Evolutionary conservation across 805 yeast species (phyloP).

Genomic region (Priceomyces fermenticarens): DNA sequence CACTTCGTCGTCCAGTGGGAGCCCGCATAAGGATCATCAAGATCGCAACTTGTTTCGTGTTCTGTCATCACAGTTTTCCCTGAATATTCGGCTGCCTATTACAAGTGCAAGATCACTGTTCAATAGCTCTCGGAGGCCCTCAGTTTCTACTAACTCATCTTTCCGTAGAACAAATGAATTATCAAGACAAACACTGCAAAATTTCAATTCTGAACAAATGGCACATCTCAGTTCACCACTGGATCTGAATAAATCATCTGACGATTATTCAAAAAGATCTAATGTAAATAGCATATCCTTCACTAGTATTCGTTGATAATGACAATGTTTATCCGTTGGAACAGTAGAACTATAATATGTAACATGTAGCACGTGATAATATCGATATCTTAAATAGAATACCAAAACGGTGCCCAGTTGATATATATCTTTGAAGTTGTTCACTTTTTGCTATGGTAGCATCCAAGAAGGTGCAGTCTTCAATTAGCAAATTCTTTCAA

Average conservation of each 20-base stretch:
- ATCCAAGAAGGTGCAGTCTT: conserved; percentile 9
- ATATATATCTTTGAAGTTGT: too few relatives aligned
- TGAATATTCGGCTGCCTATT: conserved; percentile 16
- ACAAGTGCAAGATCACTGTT: conserved; percentile 18
- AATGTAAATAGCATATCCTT: conserved; percentile 21
- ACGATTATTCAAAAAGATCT: conserved; percentile 10
- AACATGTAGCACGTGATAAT: background rate
- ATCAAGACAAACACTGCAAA: background rate
- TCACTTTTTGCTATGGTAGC: conserved; percentile 1
- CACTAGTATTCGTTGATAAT: conserved; percentile 17
- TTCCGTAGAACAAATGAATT: background rate
- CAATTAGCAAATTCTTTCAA: conserved; percentile 11
- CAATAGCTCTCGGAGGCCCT: conserved; percentile 2
- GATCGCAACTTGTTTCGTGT: too few relatives aligned
- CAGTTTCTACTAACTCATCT: conserved; percentile 1
- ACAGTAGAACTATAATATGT: background rate
- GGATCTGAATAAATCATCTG: background rate
- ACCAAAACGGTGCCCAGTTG: background rate
- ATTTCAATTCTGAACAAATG: background rate
- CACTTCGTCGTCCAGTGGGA: background rate
- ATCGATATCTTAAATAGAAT: background rate
- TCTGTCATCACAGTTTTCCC: too few relatives aligned
- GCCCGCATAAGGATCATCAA: too few relatives aligned
- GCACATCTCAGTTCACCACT: too few relatives aligned
- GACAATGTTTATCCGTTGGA: conserved; percentile 1